phyloP scores from a whole-genome alignment of 2,329 filamentous ascomycete species.

The Hymenoscyphus occultus region DNA sequence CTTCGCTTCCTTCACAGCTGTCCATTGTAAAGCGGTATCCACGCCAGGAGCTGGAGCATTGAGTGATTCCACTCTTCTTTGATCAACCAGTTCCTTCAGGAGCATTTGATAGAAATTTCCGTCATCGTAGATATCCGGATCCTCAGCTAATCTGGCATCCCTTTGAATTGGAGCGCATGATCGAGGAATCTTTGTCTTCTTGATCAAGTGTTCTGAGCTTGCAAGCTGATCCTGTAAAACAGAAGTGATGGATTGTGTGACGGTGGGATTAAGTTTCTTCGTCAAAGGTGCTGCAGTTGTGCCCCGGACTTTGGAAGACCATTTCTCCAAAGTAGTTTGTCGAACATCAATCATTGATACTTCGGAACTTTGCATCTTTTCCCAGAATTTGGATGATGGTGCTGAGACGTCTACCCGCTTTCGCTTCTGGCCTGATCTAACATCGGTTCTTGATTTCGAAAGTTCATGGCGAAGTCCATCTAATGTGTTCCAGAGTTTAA shows the following conservation, averaged over 20 bases:
- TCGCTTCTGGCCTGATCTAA: constrained; percentile 55
- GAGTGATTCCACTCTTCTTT: constrained; percentile 69
- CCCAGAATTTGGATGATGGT: constrained; percentile 67
- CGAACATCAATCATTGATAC: constrained; percentile 56
- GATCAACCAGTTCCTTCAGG: constrained; percentile 88
- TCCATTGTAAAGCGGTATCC: constrained; percentile 49
- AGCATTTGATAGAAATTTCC: constrained; percentile 92
- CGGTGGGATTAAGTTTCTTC: constrained; percentile 53
- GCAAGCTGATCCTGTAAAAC: constrained; percentile 67
- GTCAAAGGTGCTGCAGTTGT: constrained; percentile 54
- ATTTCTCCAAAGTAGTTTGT: constrained; percentile 77
- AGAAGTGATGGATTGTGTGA: constrained; percentile 60
- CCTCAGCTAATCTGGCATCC: constrained; percentile 54
- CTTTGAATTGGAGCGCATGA: constrained; percentile 74
- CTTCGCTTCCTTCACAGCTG: constrained; percentile 73
- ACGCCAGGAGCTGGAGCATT: constrained; percentile 39
- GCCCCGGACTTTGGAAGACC: constrained; percentile 76
- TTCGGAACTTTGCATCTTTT: constrained; percentile 66
- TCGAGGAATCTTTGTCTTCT: constrained; percentile 66
- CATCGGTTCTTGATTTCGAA: constrained; percentile 44
- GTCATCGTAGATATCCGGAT: constrained; percentile 77
- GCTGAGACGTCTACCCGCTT: constrained; percentile 57
- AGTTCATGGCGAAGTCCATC: constrained; percentile 66
- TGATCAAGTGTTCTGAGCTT: constrained; percentile 63
- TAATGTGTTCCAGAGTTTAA: constrained; percentile 81